Percentiles rank a stretch among this genome's conserved stretches.
These are phyloP conservation scores for Cornus suecica DNA, from an alignment of 148 eudicot genomes.

Conservation along the genomic window DNA sequence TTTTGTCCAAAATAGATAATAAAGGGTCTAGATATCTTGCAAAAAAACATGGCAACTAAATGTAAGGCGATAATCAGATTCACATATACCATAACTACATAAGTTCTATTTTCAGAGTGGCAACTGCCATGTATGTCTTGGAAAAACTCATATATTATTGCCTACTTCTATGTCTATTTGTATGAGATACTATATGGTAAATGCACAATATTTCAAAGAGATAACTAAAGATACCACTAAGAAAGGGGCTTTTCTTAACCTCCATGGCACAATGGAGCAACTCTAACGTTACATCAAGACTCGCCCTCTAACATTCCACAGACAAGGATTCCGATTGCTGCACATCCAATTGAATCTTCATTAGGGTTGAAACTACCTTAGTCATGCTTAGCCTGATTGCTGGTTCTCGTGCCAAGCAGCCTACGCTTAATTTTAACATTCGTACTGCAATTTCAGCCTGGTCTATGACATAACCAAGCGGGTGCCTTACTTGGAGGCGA, in stretches of 20 bases:
- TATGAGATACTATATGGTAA: neutral
- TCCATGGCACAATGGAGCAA: too few relatives aligned
- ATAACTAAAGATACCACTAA: neutral
- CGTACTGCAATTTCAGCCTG: conserved; percentile 41
- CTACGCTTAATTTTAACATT: conserved; percentile 42
- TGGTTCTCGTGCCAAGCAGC: conserved; percentile 59
- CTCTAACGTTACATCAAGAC: too few relatives aligned
- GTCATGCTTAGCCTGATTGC: conserved; percentile 49
- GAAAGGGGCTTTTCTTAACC: too few relatives aligned
- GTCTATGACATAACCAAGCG: conserved; percentile 38
- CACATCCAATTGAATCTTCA: conserved; percentile 41
- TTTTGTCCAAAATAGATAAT: neutral
- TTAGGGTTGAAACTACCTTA: conserved; percentile 42
- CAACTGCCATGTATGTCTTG: neutral
- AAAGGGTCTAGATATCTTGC: neutral
- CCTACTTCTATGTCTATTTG: neutral
- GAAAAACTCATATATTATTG: neutral
- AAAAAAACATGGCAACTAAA: neutral
- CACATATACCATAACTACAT: neutral
- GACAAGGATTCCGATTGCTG: conserved; percentile 18
- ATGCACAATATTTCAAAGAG: neutral
- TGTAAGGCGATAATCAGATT: neutral
- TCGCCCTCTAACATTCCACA: conserved; percentile 6
- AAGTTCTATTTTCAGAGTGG: neutral
- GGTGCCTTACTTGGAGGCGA: conserved; percentile 44